These are phyloP conservation scores for Lentithecium fluviatile DNA, from an alignment of 495 filamentous ascomycete genomes.

Conservation along the genomic window DNA sequence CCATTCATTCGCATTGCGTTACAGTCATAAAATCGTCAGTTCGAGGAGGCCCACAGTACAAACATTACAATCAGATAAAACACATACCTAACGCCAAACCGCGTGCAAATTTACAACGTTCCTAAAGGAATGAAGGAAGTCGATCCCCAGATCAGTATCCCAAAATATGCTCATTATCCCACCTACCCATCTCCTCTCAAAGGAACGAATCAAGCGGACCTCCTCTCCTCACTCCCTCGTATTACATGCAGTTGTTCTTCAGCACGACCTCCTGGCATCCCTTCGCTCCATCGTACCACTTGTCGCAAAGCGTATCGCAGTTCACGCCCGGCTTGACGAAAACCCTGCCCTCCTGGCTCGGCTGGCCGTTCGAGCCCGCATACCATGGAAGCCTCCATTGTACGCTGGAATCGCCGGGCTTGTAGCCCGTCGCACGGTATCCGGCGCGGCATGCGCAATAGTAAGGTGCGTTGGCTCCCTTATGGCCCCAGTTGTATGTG, in stretches of 20 bases:
- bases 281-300: conserved; percentile 3
- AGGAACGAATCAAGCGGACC: neutral
- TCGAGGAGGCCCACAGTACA: no score
- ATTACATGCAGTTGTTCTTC: conserved; percentile 5
- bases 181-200: no score
- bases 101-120: no score
- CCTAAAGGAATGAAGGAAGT: no score
- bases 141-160: no score
- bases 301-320: conserved; percentile 31
- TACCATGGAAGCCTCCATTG: conserved; percentile 36
- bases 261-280: conserved; percentile 10
- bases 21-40: no score
- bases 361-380: neutral
- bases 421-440: conserved; percentile 11
- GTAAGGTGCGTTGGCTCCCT: conserved; percentile 7
- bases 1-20: no score
- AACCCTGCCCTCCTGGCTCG: conserved; percentile 38
- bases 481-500: conserved; percentile 16
- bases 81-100: no score
- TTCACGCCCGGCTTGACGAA: conserved; percentile 40
- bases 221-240: neutral
- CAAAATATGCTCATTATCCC: no score
- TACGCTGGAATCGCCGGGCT: neutral
- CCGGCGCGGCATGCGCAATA: conserved; percentile 20
- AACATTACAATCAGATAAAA: no score